phyloP scores from a whole-genome alignment of 129 eudicot species.

The Artemisia annua region DNA sequence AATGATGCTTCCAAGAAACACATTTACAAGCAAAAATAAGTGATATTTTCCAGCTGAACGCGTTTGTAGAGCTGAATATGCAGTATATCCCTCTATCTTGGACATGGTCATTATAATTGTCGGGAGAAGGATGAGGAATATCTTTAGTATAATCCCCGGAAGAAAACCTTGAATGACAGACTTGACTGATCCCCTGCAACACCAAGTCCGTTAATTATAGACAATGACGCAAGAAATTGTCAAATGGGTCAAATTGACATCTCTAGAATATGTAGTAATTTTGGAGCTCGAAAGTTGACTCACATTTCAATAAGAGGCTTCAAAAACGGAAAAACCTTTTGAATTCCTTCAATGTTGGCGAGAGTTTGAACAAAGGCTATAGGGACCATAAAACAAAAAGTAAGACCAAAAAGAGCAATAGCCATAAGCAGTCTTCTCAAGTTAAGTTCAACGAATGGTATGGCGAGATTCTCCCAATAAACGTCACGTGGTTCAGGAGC shows the following conservation, averaged over 20 bases:
- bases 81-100: constrained; percentile 77
- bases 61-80: constrained; percentile 73
- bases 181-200: constrained; percentile 57
- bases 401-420: constrained; percentile 70
- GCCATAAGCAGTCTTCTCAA: constrained; percentile 74
- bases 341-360: constrained; percentile 86
- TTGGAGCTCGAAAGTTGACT: constrained; percentile 32
- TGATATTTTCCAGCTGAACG: constrained; percentile 83
- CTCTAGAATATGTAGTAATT: not conserved
- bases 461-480: constrained; percentile 89
- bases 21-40: constrained; percentile 81
- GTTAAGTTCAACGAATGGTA: constrained; percentile 78
- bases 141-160: constrained; percentile 82
- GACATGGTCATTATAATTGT: constrained; percentile 85
- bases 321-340: constrained; percentile 75
- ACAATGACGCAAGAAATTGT: not conserved
- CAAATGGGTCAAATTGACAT: not conserved
- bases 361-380: constrained; percentile 88
- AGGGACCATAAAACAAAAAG: constrained; percentile 95
- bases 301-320: constrained; percentile 66
- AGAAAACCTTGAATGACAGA: constrained; percentile 85
- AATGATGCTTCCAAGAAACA: constrained; percentile 85
- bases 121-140: constrained; percentile 83
- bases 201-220: not conserved
- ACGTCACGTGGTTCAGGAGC: constrained; percentile 99